Evolutionary conservation across 2,329 filamentous ascomycete genomes (phyloP), one percentile per base, ranked within the genome.

Genomic region (Blumeriella jaapii): DNA sequence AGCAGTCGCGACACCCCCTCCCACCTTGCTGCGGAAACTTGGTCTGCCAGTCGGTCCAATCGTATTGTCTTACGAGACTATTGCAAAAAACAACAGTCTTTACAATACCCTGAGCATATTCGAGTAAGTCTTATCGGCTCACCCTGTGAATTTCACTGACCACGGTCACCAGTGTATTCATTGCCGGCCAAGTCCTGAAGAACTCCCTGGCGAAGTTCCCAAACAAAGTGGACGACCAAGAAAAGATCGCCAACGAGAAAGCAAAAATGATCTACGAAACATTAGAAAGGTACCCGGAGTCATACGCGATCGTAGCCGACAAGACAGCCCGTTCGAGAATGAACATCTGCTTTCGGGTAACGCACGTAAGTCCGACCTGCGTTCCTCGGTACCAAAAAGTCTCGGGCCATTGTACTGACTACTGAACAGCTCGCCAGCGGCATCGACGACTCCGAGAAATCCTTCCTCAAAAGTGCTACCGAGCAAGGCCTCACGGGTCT

Each of bases 71-170:
- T 96, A 89, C 55, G 78, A 85, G 43, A 85, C 74, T 0, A 80
- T 91, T 47, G 79, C 82, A 25, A 93, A 93, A 67, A 93, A 93
- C 63, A 91, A 93, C 64, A 91, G 82, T 49, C 69, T 96, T 17
- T 96, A 96, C 65, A 96, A 96, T 61, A 96, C 89, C 0, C 65
- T 96, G 8, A 87, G 84, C 52, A 93, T 96, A 53, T 94, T 96
- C 53, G 87, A 55, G 72, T 75, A 58, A 54, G 69, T 42, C 7
- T 10, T 24, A 10, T n/a, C 18, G 11, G 12, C 16, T 2, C 5
- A 10, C 12, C 19, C 23, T 29, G 6, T 6, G 19, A 1, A 18
- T 12, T 2, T 14, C 12, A 16, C 28, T 24, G 24, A 28, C 37
- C 13, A 31, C n/a, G n/a, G 10, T 31, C 17, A 2, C 4, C 34